Evolutionary conservation across 164 flowering plant genomes (phyloP).

Genomic region (Nymphaea colorata): DNA sequence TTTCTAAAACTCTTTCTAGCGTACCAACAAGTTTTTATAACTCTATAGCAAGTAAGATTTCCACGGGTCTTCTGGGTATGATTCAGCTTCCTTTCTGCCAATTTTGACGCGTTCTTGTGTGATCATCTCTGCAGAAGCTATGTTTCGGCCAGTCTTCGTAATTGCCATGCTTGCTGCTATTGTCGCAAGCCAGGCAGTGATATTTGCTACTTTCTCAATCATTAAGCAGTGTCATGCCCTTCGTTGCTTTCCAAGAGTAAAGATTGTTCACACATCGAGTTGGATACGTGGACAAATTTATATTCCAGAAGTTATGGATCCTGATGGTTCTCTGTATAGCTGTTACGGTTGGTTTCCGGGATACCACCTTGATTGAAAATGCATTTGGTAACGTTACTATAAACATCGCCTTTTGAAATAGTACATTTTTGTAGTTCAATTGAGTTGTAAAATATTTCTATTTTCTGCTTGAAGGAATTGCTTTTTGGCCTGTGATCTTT

Average conservation of each 20-base stretch:
- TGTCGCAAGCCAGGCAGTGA: slow-evolving; percentile 82
- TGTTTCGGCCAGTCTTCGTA: slow-evolving; percentile 79
- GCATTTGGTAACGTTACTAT: slow-evolving; percentile 51
- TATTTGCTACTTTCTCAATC: slow-evolving; percentile 80
- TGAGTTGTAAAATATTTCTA: background rate
- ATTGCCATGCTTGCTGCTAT: slow-evolving; percentile 75
- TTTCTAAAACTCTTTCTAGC: slow-evolving; percentile 35
- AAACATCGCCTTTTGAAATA: background rate
- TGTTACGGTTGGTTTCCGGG: slow-evolving; percentile 62
- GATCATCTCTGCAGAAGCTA: slow-evolving; percentile 23
- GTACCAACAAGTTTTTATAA: slow-evolving; percentile 40
- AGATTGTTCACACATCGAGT: slow-evolving; percentile 72
- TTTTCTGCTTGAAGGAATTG: slow-evolving; percentile 46
- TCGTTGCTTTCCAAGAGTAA: slow-evolving; percentile 92
- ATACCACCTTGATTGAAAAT: slow-evolving; percentile 68
- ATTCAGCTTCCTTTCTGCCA: background rate
- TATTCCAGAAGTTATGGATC: slow-evolving; percentile 87
- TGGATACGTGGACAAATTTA: slow-evolving; percentile 74
- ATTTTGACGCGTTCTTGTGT: background rate
- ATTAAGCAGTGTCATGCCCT: slow-evolving; percentile 75
- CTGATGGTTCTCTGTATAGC: slow-evolving; percentile 71
- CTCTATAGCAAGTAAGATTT: background rate
- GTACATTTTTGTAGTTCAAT: background rate
- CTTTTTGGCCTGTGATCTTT: slow-evolving; percentile 77
- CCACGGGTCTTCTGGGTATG: background rate